Evolutionary conservation across 371 early-diverging fungal genomes (phyloP), one percentile per base, ranked within the genome.

Genomic region (Funneliformis caledonium): DNA sequence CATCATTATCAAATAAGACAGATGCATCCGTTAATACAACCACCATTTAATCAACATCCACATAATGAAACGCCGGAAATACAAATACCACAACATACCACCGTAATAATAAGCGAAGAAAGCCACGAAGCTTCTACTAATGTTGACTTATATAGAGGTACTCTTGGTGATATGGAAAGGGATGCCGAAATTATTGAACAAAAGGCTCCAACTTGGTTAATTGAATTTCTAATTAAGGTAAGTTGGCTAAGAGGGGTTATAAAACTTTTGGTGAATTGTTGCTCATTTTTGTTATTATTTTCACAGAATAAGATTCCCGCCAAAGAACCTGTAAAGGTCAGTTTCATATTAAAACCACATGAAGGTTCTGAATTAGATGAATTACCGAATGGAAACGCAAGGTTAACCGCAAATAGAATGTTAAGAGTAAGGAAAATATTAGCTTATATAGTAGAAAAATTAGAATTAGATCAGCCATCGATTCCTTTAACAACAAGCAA

Each of bases 391-490:
- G 93, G 92, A 7, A 93, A 92, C 75, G 87, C 92, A 68, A 90
- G 96, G 11, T 85, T 98, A 56, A 88, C 92, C 16, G 96, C 97
- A 5, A 96, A 96, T 79, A 87, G 97, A 50, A 93, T 96, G 88
- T 84, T 98, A 62, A 88, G 97, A n/a, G 89, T 95, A 4, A 89
- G 94, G 42, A 97, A 97, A 82, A 87, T 98, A 50, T 76, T 92
- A 2, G 88, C 90, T 19, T 96, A 97, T 82, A 90, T 97, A 7
- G 92, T 90, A 2, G 96, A 97, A 19, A 94, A 93, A 82, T 83
- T 95, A 22, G 85, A 85, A 1, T 70, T 92, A 50, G 81, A 82
- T 16, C 85, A 83, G 22, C 85, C 88, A 76, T 78, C 37, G 37
- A 37, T 37, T 37, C 3, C 37, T 81, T 14, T 85, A 2, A 85